Conservation (phyloP, 192 early-diverging fungal species). For the Rhizophagus prolifer region DNA sequence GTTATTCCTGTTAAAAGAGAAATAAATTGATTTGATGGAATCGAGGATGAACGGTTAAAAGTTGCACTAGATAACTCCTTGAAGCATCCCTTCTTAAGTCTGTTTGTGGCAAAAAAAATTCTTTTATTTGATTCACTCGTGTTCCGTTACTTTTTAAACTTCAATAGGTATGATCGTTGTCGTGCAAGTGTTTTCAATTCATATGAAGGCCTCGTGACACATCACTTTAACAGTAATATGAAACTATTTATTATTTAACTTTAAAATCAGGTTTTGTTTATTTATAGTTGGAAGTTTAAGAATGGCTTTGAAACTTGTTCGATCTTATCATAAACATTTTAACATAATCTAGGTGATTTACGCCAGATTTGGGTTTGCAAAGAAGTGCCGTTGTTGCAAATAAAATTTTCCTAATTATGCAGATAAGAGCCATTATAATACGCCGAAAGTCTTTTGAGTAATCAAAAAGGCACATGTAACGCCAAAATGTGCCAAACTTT, state of each 20-base stretch:
- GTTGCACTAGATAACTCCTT: conserved; percentile 1
- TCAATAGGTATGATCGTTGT: neutral
- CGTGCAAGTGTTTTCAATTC: neutral
- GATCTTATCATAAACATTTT: neutral
- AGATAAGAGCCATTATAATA: neutral
- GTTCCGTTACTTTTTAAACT: conserved; percentile 18
- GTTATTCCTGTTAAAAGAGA: neutral
- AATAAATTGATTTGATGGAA: neutral
- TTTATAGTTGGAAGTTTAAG: neutral
- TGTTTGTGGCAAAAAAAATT: conserved; percentile 18
- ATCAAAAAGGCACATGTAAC: neutral
- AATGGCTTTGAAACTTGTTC: neutral
- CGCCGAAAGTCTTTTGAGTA: neutral
- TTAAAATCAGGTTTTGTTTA: neutral
- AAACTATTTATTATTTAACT: neutral
- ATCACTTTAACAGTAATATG: neutral
- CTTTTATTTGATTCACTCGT: conserved; percentile 22
- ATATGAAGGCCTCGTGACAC: conserved; percentile 7
- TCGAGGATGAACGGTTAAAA: neutral
- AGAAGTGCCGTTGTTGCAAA: neutral
- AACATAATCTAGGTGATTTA: neutral
- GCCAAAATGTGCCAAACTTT: neutral
- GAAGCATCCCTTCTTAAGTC: neutral
- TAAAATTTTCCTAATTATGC: too few relatives aligned
- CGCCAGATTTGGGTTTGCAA: neutral